A percentile compares a stretch with the other conserved stretches of the same genome.
Evolutionary conservation across 768 basidiomycete species (phyloP).

Genomic region (Sarcodon sp.): DNA sequence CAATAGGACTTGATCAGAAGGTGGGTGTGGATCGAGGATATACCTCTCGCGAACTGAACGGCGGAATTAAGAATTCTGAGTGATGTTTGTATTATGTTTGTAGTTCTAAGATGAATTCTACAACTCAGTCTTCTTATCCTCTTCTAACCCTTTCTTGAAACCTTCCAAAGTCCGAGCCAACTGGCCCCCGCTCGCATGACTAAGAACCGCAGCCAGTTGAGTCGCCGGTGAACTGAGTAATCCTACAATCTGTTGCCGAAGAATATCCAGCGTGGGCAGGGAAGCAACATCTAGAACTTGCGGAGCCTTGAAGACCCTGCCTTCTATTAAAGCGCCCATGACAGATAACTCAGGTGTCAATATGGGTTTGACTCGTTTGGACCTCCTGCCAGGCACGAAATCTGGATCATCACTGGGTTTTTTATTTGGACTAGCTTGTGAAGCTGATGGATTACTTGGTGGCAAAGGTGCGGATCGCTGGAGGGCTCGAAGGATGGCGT

Average conservation of each 20-base stretch:
- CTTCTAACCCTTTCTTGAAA: slow-evolving; percentile 55
- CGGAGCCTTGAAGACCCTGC: slow-evolving; percentile 47
- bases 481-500: slow-evolving; percentile 52
- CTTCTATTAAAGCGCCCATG: slow-evolving; percentile 73
- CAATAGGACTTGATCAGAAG: slow-evolving; percentile 43
- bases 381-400: slow-evolving; percentile 55
- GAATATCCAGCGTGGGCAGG: slow-evolving; percentile 64
- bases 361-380: slow-evolving; percentile 42
- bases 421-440: slow-evolving; percentile 33
- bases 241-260: slow-evolving; percentile 78
- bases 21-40: slow-evolving; percentile 52
- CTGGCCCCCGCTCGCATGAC: slow-evolving; percentile 54
- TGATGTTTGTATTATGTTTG: background rate
- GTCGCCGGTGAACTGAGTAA: slow-evolving; percentile 63
- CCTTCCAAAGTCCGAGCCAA: slow-evolving; percentile 67
- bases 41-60: slow-evolving; percentile 27
- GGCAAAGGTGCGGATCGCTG: slow-evolving; percentile 54
- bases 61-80: background rate
- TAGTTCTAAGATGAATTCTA: too few species aligned
- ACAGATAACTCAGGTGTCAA: slow-evolving; percentile 57
- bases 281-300: slow-evolving; percentile 52
- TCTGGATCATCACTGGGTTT: slow-evolving; percentile 40
- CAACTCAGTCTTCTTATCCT: slow-evolving; percentile 14
- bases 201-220: slow-evolving; percentile 60
- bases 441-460: slow-evolving; percentile 35